Evolutionary conservation across 176 grass and related monocot species (phyloP), one percentile per base, ranked within the genome.

Genomic region (Tillandsia leiboldiana): DNA sequence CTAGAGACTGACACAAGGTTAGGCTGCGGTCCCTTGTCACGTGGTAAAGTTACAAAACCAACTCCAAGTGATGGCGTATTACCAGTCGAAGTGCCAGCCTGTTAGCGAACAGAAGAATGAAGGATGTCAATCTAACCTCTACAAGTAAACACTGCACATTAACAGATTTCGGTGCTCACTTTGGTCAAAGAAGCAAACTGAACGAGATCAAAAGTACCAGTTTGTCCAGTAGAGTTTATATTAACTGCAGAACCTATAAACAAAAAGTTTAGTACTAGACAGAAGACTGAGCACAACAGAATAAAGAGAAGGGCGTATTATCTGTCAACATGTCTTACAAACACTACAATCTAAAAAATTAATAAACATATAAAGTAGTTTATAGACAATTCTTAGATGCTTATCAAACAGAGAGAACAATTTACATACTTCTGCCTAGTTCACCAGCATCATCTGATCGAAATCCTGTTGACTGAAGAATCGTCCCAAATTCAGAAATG

Each of bases 1-100:
- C 69, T 64, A 22, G 11, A 10, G 76, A 70, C 52, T 75, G 81
- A 73, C 49, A 79, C 68, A 57, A 87, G 75, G 69, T 72, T 73
- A 11, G 49, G 77, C 79, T 84, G 84, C 64, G 78, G 26, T 68
- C 65, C 69, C 66, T 67, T 78, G n/a, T 48, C 50, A 48, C 57
- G 22, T 12, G 54, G 71, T 63, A 50, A 64, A 1, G 53, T 18
- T 11, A 66, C 10, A 66, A 63, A 53, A 1, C 33, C 33, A 64
- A 67, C 73, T 76, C 73, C 48, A 67, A 27, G 9, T 12, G 64
- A 23, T 67, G 50, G 29, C 53, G 65, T 70, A 71, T 65, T 64
- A 65, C 72, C 69, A 26, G 69, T 65, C 48, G 69, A 53, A 17
- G 53, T 72, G 26, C 72, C 22, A 79, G 71, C 69, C 77, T 79